Evolutionary conservation across 108 stramenopile species (phyloP), one percentile per base, ranked within the genome.

Genomic region (Cyclotella atomus): DNA sequence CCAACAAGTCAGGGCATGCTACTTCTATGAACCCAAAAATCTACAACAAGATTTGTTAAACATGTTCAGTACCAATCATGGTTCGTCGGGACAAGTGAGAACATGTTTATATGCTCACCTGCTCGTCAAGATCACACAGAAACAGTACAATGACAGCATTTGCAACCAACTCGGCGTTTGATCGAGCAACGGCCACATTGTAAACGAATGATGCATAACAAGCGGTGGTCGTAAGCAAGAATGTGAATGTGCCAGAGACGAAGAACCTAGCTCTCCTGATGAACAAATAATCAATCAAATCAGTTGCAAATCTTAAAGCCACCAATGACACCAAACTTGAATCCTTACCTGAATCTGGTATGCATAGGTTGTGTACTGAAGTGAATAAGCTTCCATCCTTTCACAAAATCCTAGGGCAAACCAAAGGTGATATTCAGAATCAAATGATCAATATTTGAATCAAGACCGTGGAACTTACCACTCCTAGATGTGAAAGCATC

Each of bases 81-180:
- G 38, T 41, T n/a, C n/a, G n/a, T n/a, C n/a, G n/a, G n/a, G n/a
- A n/a, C n/a, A n/a, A n/a, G n/a, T n/a, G n/a, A n/a, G n/a, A n/a
- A n/a, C n/a, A n/a, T n/a, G n/a, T n/a, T n/a, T n/a, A 41, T 7
- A 9, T 41, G 12, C 38, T 41, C 19, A 50, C 9, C n/a, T 65
- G 49, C 63, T 73, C 72, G 46, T 73, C 72, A 33, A 73, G 32
- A 10, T 73, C 62, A 0, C 29, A 19, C n/a, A 73, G 15, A 65
- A 73, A 73, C 21, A 73, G 30, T 27, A 73, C 23, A 9, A 73
- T 65, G 14, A 73, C 72, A 28, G 63, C 61, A 59, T 73, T 73
- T 29, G 45, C 23, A 27, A 73, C 63, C 15, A 73, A 28, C 16
- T 73, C 72, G n/a, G 72, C 33, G n/a, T 73, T 56, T n/a, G 62